Conservation (phyloP, 2,329 filamentous ascomycete species). For the Pestalotiopsis fici region DNA sequence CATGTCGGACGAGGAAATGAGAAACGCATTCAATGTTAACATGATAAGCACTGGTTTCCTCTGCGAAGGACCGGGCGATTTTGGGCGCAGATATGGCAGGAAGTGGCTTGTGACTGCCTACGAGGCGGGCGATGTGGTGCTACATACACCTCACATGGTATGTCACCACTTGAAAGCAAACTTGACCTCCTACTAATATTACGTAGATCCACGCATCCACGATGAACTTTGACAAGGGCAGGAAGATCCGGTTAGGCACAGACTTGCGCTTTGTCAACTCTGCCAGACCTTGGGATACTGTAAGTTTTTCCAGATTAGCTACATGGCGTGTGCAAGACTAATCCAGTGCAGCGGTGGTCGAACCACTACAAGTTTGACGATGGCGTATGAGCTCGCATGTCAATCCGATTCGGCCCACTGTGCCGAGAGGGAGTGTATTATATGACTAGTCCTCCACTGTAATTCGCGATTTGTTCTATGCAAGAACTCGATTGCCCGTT, state of each 20-base stretch:
- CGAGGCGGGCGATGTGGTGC: conserved; percentile 40
- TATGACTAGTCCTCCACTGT: background rate
- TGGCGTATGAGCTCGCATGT: conserved; percentile 17
- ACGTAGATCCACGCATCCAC: conserved; percentile 57
- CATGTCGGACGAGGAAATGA: conserved; percentile 51
- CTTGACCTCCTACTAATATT: conserved; percentile 2
- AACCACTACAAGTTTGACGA: conserved; percentile 35
- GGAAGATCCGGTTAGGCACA: conserved; percentile 55
- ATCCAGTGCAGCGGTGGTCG: conserved; percentile 33
- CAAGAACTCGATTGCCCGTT: background rate
- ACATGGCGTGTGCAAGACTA: background rate
- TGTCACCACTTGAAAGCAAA: conserved; percentile 5
- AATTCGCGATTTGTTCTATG: background rate
- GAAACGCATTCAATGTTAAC: conserved; percentile 56
- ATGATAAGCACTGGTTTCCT: conserved; percentile 60
- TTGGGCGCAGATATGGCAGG: conserved; percentile 26
- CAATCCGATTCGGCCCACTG: background rate
- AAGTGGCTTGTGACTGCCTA: conserved; percentile 38
- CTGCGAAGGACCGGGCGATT: conserved; percentile 45
- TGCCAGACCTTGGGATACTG: conserved; percentile 50
- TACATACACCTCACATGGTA: conserved; percentile 38
- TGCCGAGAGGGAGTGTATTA: background rate
- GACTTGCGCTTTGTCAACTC: conserved; percentile 57
- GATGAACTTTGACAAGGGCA: conserved; percentile 52
- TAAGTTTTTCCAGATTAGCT: conserved; percentile 20